Evolutionary conservation across 1,284 basidiomycete species (phyloP).

Genomic region (Cryptococcus sp.): DNA sequence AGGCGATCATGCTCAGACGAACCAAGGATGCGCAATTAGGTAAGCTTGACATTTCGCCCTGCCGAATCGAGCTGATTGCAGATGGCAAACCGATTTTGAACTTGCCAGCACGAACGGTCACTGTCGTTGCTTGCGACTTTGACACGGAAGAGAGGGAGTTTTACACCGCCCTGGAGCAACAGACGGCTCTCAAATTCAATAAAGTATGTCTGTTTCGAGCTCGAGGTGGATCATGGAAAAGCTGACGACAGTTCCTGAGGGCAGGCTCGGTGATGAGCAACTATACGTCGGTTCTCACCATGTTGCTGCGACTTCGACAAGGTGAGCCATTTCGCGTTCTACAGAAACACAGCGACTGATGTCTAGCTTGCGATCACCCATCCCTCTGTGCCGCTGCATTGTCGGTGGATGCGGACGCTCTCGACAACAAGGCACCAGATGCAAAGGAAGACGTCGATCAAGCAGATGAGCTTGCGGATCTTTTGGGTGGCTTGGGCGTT

Average conservation of each 20-base stretch:
- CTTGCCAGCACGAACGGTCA: constrained; percentile 68
- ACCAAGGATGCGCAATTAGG: constrained; percentile 69
- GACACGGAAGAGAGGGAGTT: constrained; percentile 71
- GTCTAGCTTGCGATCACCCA: constrained; percentile 79
- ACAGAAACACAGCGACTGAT: constrained; percentile 3
- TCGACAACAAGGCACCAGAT: constrained; percentile 57
- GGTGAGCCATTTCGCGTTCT: constrained; percentile 50
- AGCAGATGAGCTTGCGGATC: constrained; percentile 67
- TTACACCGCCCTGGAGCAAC: constrained; percentile 69
- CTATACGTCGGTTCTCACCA: constrained; percentile 77
- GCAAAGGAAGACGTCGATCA: constrained; percentile 57
- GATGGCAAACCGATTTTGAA: constrained; percentile 84
- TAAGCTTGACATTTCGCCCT: constrained; percentile 9
- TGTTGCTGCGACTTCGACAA: constrained; percentile 82
- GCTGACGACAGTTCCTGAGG: constrained; percentile 51
- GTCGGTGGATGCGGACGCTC: constrained; percentile 62
- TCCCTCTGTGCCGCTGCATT: constrained; percentile 70
- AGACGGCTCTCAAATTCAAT: constrained; percentile 67
- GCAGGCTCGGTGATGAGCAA: constrained; percentile 55
- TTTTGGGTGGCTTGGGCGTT: constrained; percentile 67
- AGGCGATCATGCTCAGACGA: constrained; percentile 83
- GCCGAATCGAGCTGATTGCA: constrained; percentile 1
- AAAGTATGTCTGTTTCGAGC: constrained; percentile 44
- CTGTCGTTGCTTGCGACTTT: constrained; percentile 68
- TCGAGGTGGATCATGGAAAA: too few relatives aligned